Percentiles rank a stretch among this genome's conserved stretches.
Evolutionary conservation across 345 rosid genomes (phyloP).

Genomic region (Ailanthus altissimus): DNA sequence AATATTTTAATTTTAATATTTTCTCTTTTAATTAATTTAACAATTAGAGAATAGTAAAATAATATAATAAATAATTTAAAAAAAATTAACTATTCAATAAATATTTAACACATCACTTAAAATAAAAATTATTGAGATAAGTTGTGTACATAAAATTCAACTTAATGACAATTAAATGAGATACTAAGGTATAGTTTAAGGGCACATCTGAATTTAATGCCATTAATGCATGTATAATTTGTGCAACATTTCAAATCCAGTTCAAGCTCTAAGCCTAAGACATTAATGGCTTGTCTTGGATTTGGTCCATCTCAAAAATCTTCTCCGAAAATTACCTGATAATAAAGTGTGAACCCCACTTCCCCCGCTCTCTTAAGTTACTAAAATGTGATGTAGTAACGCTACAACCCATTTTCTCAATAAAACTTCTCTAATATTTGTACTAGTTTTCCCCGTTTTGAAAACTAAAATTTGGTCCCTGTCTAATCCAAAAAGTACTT

Average conservation of each 20-base stretch:
- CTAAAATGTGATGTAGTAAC: not conserved
- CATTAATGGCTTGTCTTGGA: not conserved
- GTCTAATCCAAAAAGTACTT: not conserved
- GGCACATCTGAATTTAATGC: no score
- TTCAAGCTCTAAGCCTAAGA: not conserved
- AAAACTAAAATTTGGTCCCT: not conserved
- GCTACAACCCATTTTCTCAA: not conserved
- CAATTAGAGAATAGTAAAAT: no score
- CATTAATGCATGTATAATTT: no score
- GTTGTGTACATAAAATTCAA: no score
- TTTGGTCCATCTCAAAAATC: not conserved
- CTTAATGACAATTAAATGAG: no score
- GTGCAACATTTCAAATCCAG: not conserved
- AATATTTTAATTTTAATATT: no score
- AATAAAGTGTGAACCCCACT: not conserved
- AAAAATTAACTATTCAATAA: no score
- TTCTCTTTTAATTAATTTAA: no score
- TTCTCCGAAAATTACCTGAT: not conserved
- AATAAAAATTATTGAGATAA: not conserved
- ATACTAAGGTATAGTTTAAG: no score
- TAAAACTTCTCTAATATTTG: not conserved
- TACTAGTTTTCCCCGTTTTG: not conserved
- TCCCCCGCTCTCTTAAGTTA: not conserved
- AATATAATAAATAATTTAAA: no score
- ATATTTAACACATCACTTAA: not conserved